phyloP scores from a whole-genome alignment of 305 asterid genomes.

The Fraxinus latifolia region DNA sequence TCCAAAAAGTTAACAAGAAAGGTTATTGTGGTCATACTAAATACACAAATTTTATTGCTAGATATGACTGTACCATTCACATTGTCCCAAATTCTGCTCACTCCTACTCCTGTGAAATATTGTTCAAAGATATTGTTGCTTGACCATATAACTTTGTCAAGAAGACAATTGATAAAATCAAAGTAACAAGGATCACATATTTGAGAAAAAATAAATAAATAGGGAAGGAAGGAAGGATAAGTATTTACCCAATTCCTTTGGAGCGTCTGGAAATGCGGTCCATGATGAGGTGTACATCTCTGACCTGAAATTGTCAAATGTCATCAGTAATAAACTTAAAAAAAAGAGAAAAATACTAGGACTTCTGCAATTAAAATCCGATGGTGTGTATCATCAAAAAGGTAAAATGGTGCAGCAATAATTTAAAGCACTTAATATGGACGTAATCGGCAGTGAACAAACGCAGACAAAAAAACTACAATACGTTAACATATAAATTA shows the following conservation, averaged over 20 bases:
- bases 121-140: neutral
- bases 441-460: conserved; percentile 8
- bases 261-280: conserved; percentile 76
- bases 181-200: neutral
- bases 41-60: neutral
- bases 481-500: conserved; percentile 11
- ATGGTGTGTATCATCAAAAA: neutral
- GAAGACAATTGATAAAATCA: neutral
- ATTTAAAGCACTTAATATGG: neutral
- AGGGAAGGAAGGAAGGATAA: conserved; percentile 6
- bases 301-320: conserved; percentile 40
- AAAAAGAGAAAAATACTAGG: neutral
- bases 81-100: neutral
- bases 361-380: neutral
- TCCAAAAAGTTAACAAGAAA: neutral
- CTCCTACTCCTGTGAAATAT: neutral
- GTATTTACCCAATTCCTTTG: conserved; percentile 68
- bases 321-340: conserved; percentile 13
- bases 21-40: neutral
- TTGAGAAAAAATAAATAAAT: neutral
- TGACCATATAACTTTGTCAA: conserved; percentile 1
- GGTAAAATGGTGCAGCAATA: conserved; percentile 1
- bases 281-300: conserved; percentile 73
- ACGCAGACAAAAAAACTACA: conserved; percentile 3
- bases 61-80: neutral